Evolutionary conservation across 345 rosid species (phyloP), one percentile per base, ranked within the genome.

Genomic region (Gynandropsis gynandra): DNA sequence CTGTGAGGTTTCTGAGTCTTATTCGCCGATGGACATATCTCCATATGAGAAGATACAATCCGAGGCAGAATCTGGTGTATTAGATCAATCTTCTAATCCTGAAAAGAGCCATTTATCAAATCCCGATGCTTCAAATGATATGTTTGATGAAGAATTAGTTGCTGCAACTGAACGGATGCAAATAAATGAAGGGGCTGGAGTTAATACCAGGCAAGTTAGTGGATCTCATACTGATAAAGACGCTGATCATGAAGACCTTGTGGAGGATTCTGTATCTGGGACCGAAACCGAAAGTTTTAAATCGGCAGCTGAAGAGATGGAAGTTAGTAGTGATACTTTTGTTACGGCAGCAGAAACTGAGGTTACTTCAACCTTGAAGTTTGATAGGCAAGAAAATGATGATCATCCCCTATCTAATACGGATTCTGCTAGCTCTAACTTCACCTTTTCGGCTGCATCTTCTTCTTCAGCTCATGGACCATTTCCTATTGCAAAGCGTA

Each of bases 281-380:
- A 73, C 78, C 61, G 97, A 88, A 63, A 78, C 95, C 33, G 97
- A 88, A 73, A 92, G 99, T 78, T 85, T 80, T 67, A 80, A 75
- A 69, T 73, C 99, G 32, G 97, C 89, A 54, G 71, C 74, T 20
- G 97, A 92, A 71, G 97, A 81, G 71, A 78, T 83, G 62, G 85
- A 81, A 47, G 61, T 64, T 36, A 64, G 63, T 44, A 70, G 42
- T 58, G 93, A 82, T 61, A 58, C 65, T 47, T 57, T 64, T 42
- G 69, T 42, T 49, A 64, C 67, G 41, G 78, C 89, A 59, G 64
- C 74, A 53, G 88, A 73, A 76, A 74, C 49, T 65, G 94, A 81
- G 58, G 82, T 82, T 58, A 61, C 74, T 75, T 80, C 86, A 34
- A 73, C 72, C 63, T 70, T 61, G 55, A 64, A 58, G 49, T 5